phyloP scores from a whole-genome alignment of 2,329 filamentous ascomycete genomes.

The Ilyonectria mors-panacis region DNA sequence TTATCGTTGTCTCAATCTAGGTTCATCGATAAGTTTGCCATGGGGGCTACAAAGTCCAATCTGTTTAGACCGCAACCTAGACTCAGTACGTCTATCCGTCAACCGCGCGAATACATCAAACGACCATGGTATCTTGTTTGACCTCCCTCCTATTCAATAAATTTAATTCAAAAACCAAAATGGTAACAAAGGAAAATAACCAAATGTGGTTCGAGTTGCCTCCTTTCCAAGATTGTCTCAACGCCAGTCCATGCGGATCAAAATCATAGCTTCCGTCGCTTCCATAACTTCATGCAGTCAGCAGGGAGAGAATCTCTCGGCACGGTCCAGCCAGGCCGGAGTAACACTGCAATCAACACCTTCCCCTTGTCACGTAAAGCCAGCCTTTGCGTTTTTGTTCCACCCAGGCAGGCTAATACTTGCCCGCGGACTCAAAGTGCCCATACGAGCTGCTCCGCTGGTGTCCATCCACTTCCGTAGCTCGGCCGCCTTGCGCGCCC shows the following conservation, averaged over 20 bases:
- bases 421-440: slow-evolving; percentile 50
- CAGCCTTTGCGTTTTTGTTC: neutral
- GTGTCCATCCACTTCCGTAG: slow-evolving; percentile 48
- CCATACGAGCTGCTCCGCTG: slow-evolving; percentile 55
- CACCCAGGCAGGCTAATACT: slow-evolving; percentile 40
- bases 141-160: neutral
- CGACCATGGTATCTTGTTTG: slow-evolving; percentile 11
- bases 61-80: slow-evolving; percentile 25
- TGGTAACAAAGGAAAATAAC: slow-evolving; percentile 35
- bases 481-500: slow-evolving; percentile 41
- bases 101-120: slow-evolving; percentile 17
- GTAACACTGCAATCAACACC: slow-evolving; percentile 36
- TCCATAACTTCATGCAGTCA: slow-evolving; percentile 40
- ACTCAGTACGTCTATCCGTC: slow-evolving; percentile 17
- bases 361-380: slow-evolving; percentile 1
- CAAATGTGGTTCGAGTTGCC: slow-evolving; percentile 31
- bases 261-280: slow-evolving; percentile 30
- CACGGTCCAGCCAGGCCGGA: slow-evolving; percentile 48
- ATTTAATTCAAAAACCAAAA: slow-evolving; percentile 12
- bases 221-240: slow-evolving; percentile 39
- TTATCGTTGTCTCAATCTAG: slow-evolving; percentile 39
- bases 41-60: slow-evolving; percentile 41
- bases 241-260: slow-evolving; percentile 33
- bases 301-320: slow-evolving; percentile 44
- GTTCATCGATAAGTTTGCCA: slow-evolving; percentile 36